Percentiles rank a stretch among this genome's conserved stretches.
Conservation (phyloP, 2,329 filamentous ascomycete species). For the Neofusicoccum sp. region DNA sequence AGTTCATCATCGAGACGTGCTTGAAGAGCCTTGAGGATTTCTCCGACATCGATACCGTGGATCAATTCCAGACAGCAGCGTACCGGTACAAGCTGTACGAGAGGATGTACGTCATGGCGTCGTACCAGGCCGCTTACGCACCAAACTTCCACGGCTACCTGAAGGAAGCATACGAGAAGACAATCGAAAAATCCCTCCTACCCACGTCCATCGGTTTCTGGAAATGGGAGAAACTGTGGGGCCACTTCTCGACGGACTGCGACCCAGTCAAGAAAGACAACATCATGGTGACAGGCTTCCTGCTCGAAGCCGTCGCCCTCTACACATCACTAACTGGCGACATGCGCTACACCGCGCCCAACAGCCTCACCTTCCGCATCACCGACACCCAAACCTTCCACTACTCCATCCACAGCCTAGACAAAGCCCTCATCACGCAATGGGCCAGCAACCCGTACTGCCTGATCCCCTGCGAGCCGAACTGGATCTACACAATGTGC, state of each 20-base stretch:
- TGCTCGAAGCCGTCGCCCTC: constrained; percentile 19
- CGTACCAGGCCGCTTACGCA: constrained; percentile 20
- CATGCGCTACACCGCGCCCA: constrained; percentile 19
- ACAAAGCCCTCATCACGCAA: constrained; percentile 21
- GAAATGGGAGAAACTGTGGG: constrained; percentile 24
- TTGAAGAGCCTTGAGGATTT: constrained; percentile 22
- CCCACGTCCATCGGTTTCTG: constrained; percentile 23
- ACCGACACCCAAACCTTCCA: constrained; percentile 20
- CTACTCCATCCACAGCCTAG: constrained; percentile 21
- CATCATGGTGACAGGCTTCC: constrained; percentile 25
- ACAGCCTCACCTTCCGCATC: constrained; percentile 21
- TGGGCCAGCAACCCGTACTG: constrained; percentile 20
- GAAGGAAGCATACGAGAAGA: constrained; percentile 15
- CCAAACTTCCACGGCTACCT: constrained; percentile 24
- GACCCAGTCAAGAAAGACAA: constrained; percentile 22
- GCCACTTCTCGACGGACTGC: constrained; percentile 23
- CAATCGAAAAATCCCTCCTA: constrained; percentile 23
- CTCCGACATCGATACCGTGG: constrained; percentile 23
- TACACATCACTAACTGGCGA: constrained; percentile 22
- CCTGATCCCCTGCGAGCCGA: constrained; percentile 26
- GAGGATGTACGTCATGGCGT: constrained; percentile 18
- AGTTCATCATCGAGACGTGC: constrained; percentile 21
- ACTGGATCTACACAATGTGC: constrained; percentile 25
- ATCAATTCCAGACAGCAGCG: constrained; percentile 25
- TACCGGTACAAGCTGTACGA: constrained; percentile 24